phyloP scores from a whole-genome alignment of 2,329 filamentous ascomycete species.

The Thelonectria rubi region DNA sequence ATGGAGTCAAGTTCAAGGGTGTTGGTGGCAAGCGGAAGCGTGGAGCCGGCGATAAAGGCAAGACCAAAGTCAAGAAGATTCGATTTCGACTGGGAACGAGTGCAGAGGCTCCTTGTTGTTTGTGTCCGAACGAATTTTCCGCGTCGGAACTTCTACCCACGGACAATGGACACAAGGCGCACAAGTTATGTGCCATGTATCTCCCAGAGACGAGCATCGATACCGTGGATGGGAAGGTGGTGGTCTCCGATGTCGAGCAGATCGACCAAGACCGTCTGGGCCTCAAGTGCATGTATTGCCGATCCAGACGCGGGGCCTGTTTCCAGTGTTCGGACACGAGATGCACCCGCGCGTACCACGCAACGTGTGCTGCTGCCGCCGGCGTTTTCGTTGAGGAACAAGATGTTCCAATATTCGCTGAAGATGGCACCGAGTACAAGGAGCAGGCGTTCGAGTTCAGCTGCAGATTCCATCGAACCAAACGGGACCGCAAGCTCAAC shows the following conservation, averaged over 20 bases:
- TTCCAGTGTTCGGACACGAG: conserved; percentile 97
- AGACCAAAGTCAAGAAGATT: conserved; percentile 77
- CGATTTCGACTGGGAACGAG: conserved; percentile 78
- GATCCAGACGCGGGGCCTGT: conserved; percentile 92
- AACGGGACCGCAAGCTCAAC: conserved; percentile 80
- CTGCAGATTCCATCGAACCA: conserved; percentile 92
- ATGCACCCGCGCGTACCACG: conserved; percentile 91
- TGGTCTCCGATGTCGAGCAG: conserved; percentile 79
- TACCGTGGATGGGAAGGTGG: conserved; percentile 73
- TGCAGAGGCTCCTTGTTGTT: conserved; percentile 81
- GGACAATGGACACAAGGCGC: conserved; percentile 86
- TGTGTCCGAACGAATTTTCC: conserved; percentile 91
- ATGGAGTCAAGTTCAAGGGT: conserved; percentile 73
- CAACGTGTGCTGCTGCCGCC: conserved; percentile 90
- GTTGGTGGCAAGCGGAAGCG: conserved; percentile 69
- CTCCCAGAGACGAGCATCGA: conserved; percentile 92
- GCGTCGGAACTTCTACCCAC: conserved; percentile 85
- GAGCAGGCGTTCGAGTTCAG: conserved; percentile 92
- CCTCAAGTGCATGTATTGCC: conserved; percentile 93
- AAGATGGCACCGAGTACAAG: conserved; percentile 92
- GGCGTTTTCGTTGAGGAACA: conserved; percentile 92
- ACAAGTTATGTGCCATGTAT: conserved; percentile 88
- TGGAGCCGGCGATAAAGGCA: conserved; percentile 49
- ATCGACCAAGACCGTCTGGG: conserved; percentile 89
- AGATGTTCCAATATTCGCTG: conserved; percentile 84